Percentiles rank a stretch among this genome's conserved stretches.
Evolutionary conservation across 192 early-diverging fungal species (phyloP).

Genomic region (Backusella luteola): DNA sequence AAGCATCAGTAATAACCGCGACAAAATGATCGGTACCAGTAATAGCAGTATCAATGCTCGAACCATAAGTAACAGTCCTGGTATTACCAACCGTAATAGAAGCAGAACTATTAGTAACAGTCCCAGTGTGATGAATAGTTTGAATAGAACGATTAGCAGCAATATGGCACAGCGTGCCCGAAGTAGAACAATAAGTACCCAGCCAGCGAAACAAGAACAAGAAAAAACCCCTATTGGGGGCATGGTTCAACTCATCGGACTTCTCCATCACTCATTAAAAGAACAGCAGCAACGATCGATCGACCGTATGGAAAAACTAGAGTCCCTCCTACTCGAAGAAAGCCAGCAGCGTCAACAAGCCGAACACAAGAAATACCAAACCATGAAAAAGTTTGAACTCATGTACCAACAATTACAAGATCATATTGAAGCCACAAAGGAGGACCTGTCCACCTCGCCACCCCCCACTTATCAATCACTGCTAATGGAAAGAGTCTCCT

Average conservation of each 20-base stretch:
- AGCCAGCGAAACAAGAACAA: background rate
- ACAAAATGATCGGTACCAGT: background rate
- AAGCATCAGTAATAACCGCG: background rate
- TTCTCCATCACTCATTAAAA: slow-evolving; percentile 20
- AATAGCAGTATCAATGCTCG: background rate
- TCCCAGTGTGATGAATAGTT: background rate
- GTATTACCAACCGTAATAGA: background rate
- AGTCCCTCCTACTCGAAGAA: slow-evolving; percentile 10
- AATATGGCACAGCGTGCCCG: background rate
- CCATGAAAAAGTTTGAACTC: slow-evolving; percentile 1
- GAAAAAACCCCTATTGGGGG: background rate
- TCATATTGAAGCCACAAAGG: background rate
- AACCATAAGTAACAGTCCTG: background rate
- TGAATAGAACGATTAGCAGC: background rate
- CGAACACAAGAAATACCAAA: background rate
- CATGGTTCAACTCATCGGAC: slow-evolving; percentile 19
- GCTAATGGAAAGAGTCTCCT: background rate
- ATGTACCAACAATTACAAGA: background rate
- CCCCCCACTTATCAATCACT: background rate
- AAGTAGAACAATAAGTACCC: background rate
- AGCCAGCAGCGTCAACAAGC: background rate
- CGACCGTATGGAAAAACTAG: slow-evolving; percentile 14
- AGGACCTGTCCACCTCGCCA: background rate
- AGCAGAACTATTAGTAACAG: background rate
- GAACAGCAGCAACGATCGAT: slow-evolving; percentile 14